These are phyloP conservation scores for Ogataea zsoltii DNA, from an alignment of 805 yeast species.

Conservation along the genomic window DNA sequence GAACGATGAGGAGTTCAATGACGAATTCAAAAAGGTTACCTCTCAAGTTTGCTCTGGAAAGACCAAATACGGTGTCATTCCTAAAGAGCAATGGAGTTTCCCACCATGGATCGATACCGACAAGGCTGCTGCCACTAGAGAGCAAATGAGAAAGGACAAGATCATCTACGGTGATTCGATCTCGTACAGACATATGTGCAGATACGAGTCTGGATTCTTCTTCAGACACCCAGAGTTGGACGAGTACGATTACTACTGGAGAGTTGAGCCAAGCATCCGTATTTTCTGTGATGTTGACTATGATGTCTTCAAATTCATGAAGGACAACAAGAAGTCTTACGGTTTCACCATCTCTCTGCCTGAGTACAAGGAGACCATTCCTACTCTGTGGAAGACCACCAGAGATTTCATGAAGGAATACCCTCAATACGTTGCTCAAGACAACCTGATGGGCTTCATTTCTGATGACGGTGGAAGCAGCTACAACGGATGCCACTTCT, in stretches of 20 bases:
- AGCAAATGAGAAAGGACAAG: constrained; percentile 48
- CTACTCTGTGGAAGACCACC: constrained; percentile 54
- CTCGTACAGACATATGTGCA: constrained; percentile 87
- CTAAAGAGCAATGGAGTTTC: constrained; percentile 84
- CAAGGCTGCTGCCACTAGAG: constrained; percentile 58
- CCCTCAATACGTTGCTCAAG: constrained; percentile 41
- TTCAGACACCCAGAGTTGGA: constrained; percentile 72
- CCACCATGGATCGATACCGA: constrained; percentile 80
- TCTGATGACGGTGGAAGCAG: constrained; percentile 62
- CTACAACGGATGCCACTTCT: constrained; percentile 77
- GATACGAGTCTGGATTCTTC: constrained; percentile 89
- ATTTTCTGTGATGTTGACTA: constrained; percentile 81
- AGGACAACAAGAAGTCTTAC: constrained; percentile 70
- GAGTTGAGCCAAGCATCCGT: constrained; percentile 86
- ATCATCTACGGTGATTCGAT: constrained; percentile 66
- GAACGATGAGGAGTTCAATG: constrained; percentile 82
- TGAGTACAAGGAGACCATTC: constrained; percentile 63
- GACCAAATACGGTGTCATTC: constrained; percentile 76
- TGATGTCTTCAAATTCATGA: constrained; percentile 81
- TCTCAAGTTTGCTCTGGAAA: constrained; percentile 70
- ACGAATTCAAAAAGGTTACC: constrained; percentile 74
- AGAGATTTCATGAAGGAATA: constrained; percentile 43
- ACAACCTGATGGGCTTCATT: constrained; percentile 63
- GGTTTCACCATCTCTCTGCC: constrained; percentile 73
- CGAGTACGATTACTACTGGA: constrained; percentile 90